A percentile compares a stretch with the other conserved stretches of the same genome.
These are phyloP conservation scores for Annona cherimola DNA, from an alignment of 164 flowering plant species.

Conservation along the genomic window DNA sequence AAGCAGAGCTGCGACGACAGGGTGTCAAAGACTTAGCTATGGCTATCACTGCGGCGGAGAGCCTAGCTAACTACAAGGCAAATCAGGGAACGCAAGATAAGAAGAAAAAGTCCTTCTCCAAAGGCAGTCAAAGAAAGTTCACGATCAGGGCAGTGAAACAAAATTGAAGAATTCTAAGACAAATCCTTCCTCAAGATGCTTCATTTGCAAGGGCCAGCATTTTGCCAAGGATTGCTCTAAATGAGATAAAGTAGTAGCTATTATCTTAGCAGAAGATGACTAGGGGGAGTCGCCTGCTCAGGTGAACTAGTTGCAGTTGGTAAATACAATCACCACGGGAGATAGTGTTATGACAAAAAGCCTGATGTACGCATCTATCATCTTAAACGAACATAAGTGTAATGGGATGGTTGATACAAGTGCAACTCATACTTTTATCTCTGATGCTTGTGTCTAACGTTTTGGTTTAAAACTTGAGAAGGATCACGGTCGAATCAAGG, in stretches of 20 bases:
- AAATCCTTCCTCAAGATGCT: not conserved
- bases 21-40: slow-evolving; percentile 8
- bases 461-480: not conserved
- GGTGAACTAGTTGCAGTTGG: not conserved
- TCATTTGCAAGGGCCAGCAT: slow-evolving; percentile 2
- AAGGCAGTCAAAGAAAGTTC: too few relatives aligned
- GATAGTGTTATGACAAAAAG: not conserved
- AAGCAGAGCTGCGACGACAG: slow-evolving; percentile 11
- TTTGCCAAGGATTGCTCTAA: not conserved
- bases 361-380: not conserved
- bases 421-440: slow-evolving; percentile 12
- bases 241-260: not conserved
- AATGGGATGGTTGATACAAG: slow-evolving; percentile 3
- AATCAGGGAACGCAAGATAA: not conserved
- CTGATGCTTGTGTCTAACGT: not conserved
- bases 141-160: not conserved
- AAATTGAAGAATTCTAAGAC: not conserved
- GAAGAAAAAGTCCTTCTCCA: not conserved
- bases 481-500: not conserved
- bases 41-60: slow-evolving; percentile 2
- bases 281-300: not conserved
- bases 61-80: not conserved
- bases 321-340: not conserved
- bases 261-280: not conserved
- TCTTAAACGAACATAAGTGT: not conserved